phyloP scores from a whole-genome alignment of 768 basidiomycete species.

The Pleurotus cornucopiae region DNA sequence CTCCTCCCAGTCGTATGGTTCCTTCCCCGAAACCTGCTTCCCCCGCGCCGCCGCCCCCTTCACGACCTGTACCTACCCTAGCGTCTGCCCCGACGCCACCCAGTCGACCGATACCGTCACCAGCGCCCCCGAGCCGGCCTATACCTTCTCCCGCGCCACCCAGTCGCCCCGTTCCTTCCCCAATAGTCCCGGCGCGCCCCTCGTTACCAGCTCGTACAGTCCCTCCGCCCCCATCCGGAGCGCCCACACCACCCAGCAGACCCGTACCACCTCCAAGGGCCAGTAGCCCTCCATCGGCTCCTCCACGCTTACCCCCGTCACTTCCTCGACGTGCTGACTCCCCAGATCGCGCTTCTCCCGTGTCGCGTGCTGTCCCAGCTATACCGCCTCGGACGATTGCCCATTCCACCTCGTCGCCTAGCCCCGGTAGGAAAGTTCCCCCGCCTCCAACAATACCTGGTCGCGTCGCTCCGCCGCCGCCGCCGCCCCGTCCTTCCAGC shows the following conservation, averaged over 20 bases:
- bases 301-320: slow-evolving; percentile 27
- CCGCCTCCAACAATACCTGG: slow-evolving; percentile 31
- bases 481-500: slow-evolving; percentile 39
- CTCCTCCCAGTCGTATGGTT: slow-evolving; percentile 20
- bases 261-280: slow-evolving; percentile 15
- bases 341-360: slow-evolving; percentile 14
- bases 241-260: slow-evolving; percentile 23
- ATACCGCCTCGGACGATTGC: slow-evolving; percentile 25
- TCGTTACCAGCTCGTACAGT: slow-evolving; percentile 38
- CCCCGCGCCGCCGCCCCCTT: slow-evolving; percentile 31
- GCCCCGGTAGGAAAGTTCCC: slow-evolving; percentile 24
- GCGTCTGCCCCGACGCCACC: slow-evolving; percentile 30
- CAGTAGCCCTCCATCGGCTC: slow-evolving; percentile 24
- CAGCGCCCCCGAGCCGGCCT: slow-evolving; percentile 5
- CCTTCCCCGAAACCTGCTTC: slow-evolving; percentile 23
- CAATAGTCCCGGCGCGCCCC: slow-evolving; percentile 29
- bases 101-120: slow-evolving; percentile 24
- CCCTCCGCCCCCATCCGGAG: slow-evolving; percentile 29
- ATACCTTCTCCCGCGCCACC: slow-evolving; percentile 4
- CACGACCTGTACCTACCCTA: slow-evolving; percentile 26
- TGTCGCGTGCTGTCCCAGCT: slow-evolving; percentile 22
- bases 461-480: slow-evolving; percentile 38
- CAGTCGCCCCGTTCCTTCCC: slow-evolving; percentile 9
- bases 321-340: slow-evolving; percentile 9
- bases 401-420: slow-evolving; percentile 20